Base-by-base conservation (phyloP, 164 flowering plant genomes). In the Stephania cephalantha region DNA sequence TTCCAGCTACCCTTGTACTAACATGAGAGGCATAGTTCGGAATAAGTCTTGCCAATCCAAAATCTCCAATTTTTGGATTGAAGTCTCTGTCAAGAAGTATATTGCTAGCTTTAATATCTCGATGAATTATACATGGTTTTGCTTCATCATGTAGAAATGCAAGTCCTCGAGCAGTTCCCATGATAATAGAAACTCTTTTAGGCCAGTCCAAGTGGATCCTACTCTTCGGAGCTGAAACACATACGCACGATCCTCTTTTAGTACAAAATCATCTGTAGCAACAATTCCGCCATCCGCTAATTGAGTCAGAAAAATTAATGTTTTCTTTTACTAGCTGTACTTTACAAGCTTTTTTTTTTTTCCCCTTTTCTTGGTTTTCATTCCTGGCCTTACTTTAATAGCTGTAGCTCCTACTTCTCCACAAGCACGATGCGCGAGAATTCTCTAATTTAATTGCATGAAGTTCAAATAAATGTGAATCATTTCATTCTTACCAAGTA, bases 101-200 rank as follows among this genome's bases (percentile, higher is more conserved):
- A 77, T 93, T 90, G 77, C 98, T 91, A 45, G 96, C 96, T 79
- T 93, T 91, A 70, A 93, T 90, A 79, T 94, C 98, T 71, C 97
- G 82, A 80, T 91, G 97, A 53, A 94, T 94, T 71, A 94, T 86
- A 22, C 76, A 81, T 11, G 92, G 91, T 52, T 84, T 84, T 17
- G 87, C 85, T 79, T 90, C 95, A 73, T 93, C 97, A 68, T 93
- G 98, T 79, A 93, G 97, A 79, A 87, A 93, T 73, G 87, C 89
- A 77, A 93, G 90, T 69, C 95, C 98, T 69, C 78, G 76, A 72
- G 97, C 97, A 29, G 90, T 87, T 31, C 94, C 98, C 66, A 82
- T 66, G 79, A 92, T 88, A 65, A 93, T 93, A 52, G 85, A 82
- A 80, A 81, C 88, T 81, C 98, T 88, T 76, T 48, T 82, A 69